Conservation (phyloP, 176 grass and related monocot species). For the Alloteropsis semialata region DNA sequence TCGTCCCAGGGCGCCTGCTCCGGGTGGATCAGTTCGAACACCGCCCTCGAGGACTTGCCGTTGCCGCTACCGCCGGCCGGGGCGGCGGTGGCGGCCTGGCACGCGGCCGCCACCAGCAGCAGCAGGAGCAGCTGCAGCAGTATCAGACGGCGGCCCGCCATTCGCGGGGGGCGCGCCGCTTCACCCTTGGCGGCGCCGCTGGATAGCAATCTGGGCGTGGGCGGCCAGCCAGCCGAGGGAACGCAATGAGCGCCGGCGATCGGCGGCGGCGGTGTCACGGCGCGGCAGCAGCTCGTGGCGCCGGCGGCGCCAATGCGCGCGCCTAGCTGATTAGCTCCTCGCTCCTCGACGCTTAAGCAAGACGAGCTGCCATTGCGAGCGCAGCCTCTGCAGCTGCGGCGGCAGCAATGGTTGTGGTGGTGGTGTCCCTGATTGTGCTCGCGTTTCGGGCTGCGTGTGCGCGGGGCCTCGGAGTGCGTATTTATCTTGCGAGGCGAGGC, state of each 20-base stretch:
- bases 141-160: constrained; percentile 24
- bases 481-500: constrained; percentile 35
- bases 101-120: neutral
- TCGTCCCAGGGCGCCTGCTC: neutral
- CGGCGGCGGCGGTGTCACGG: neutral
- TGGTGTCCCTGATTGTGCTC: neutral
- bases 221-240: neutral
- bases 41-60: constrained; percentile 15
- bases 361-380: neutral
- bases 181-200: neutral
- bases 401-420: neutral
- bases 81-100: neutral
- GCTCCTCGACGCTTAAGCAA: neutral
- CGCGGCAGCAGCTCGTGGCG: neutral
- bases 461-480: constrained; percentile 42
- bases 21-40: constrained; percentile 32
- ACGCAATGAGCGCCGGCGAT: neutral
- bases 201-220: neutral
- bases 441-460: constrained; percentile 30
- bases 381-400: neutral
- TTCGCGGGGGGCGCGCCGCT: constrained; percentile 13
- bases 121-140: neutral
- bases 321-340: neutral
- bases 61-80: neutral
- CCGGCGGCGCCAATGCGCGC: constrained; percentile 11